Base-by-base conservation (phyloP, 179 eudicot species). In the Spinacia oleracea region DNA sequence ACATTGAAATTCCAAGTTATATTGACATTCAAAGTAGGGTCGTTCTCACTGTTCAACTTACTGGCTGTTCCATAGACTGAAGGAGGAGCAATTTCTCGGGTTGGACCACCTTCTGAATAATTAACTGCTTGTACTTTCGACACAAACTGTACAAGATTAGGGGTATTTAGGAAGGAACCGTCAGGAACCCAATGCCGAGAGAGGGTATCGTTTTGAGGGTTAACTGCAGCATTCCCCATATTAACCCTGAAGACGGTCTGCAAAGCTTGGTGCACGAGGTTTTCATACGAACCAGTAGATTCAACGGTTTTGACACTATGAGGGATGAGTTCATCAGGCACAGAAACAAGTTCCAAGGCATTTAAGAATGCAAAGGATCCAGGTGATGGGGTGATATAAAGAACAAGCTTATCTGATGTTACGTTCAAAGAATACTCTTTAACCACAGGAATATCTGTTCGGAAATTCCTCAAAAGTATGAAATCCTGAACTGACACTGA, bases 1-100 rank as follows among this genome's bases (percentile, higher is more conserved):
- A 88, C 86, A 35, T 18, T 23, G 59, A 88, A 88, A 35, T 68
- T 68, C 91, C 91, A 88, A 3, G 91, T 84, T 31, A 80, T 40
- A 56, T 88, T 88, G 46, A 50, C 70, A 55, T 34, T 77, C 5
- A 63, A 55, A 60, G 32, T 66, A 48, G 87, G 88, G 64, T 86
- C 79, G 5, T 0, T 1, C 42, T 43, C 77, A 6, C 88, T 65
- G 38, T 82, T 69, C 81, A 86, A 70, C 74, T 27, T 75, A n/a
- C 84, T 82, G 53, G 83, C 88, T 7, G 89, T 82, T 29, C 86
- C 84, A 70, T 87, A 87, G 63, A 87, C 86, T 18, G 38, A 46
- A 43, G 77, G 65, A 14, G 89, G 89, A 20, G 89, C 89, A 56
- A 64, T 63, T 32, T 84, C 79, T 16, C 31, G 45, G 12, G 78